Conservation (phyloP, 106 monocot species). For the Posidonia australis region DNA sequence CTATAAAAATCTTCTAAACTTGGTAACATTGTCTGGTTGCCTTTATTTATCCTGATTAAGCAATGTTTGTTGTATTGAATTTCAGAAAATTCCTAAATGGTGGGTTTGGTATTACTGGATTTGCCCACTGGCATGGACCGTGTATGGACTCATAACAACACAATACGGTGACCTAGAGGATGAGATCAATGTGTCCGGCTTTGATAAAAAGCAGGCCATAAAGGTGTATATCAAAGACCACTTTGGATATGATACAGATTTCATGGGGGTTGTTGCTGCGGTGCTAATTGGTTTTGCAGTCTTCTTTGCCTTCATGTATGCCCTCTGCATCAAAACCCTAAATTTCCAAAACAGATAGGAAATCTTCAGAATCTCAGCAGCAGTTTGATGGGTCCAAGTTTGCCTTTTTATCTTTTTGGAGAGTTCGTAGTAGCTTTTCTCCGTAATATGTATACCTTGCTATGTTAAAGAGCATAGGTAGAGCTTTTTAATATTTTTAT, state of each 20-base stretch:
- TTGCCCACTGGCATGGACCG: constrained; percentile 55
- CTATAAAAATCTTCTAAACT: too few species aligned
- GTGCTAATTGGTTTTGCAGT: constrained; percentile 42
- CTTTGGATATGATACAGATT: constrained; percentile 43
- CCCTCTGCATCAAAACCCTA: constrained; percentile 43
- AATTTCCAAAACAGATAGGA: constrained; percentile 64
- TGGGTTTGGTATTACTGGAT: constrained; percentile 82
- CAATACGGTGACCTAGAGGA: constrained; percentile 63
- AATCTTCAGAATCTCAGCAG: not conserved
- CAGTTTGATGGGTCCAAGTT: too few species aligned
- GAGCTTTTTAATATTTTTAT: too few species aligned
- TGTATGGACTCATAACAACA: constrained; percentile 55
- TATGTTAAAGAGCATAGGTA: too few species aligned
- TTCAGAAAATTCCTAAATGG: constrained; percentile 64
- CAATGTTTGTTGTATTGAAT: too few species aligned
- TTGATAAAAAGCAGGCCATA: constrained; percentile 10
- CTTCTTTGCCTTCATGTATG: constrained; percentile 59
- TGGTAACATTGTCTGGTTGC: too few species aligned
- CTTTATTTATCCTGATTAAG: too few species aligned
- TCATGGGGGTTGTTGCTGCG: constrained; percentile 37
- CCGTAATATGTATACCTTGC: too few species aligned
- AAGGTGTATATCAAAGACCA: constrained; percentile 34
- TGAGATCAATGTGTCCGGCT: constrained; percentile 33
- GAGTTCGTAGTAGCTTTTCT: too few species aligned
- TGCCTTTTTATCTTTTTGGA: too few species aligned